phyloP scores from a whole-genome alignment of 768 basidiomycete species.

The Suillus spraguei region DNA sequence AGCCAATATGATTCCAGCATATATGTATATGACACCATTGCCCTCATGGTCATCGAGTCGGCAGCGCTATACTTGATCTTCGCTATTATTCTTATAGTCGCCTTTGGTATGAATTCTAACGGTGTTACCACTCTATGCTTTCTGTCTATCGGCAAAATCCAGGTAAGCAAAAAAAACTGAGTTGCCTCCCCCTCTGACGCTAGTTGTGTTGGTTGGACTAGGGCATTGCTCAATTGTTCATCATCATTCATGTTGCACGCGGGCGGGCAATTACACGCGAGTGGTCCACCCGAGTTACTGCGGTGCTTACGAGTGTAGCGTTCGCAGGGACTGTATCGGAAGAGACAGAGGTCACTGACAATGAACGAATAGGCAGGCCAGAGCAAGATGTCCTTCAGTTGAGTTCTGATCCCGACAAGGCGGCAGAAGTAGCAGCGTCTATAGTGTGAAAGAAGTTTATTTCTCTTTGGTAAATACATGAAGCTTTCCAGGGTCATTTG shows the following conservation, averaged over 20 bases:
- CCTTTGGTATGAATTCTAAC: conserved; percentile 28
- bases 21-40: conserved; percentile 32
- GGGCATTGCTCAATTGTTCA: conserved; percentile 37
- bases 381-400: background rate
- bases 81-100: conserved; percentile 34
- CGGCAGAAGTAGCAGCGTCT: background rate
- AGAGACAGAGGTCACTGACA: background rate
- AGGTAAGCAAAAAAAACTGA: background rate
- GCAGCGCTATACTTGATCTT: conserved; percentile 31
- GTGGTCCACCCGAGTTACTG: background rate
- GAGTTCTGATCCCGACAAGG: background rate
- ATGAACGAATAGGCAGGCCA: background rate
- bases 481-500: too few species aligned
- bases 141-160: background rate
- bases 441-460: too few species aligned
- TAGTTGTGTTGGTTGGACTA: conserved; percentile 12
- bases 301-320: background rate
- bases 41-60: conserved; percentile 40
- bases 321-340: background rate
- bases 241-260: conserved; percentile 37
- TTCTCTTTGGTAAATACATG: too few species aligned
- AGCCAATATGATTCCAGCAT: conserved; percentile 18
- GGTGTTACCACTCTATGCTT: background rate
- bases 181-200: background rate
- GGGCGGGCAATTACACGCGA: conserved; percentile 27